A percentile compares a stretch with the other conserved stretches of the same genome.
These are phyloP conservation scores for Porpolomopsis calyptriformis DNA, from an alignment of 768 basidiomycete species.

Conservation along the genomic window DNA sequence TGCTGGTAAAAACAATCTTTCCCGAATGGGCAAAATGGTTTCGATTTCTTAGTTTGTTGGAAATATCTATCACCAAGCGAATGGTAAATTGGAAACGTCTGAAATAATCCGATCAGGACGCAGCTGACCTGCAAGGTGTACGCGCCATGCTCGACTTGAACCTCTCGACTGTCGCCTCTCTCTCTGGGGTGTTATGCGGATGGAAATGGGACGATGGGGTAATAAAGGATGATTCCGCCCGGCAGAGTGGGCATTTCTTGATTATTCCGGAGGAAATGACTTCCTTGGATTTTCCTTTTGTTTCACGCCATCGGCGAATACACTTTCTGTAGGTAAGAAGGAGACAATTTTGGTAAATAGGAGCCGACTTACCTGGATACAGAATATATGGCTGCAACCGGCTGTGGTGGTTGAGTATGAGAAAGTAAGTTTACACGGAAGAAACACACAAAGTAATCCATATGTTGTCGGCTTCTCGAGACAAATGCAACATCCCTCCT, in stretches of 20 bases:
- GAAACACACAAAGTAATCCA: slow-evolving; percentile 50
- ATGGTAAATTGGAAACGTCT: background rate
- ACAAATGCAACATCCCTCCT: slow-evolving; percentile 60
- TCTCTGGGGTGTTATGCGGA: slow-evolving; percentile 42
- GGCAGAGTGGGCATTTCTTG: slow-evolving; percentile 76
- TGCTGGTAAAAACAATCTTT: slow-evolving; percentile 77
- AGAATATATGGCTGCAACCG: slow-evolving; percentile 72
- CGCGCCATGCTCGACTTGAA: slow-evolving; percentile 69
- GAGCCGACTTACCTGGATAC: slow-evolving; percentile 43
- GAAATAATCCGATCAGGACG: background rate
- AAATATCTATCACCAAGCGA: slow-evolving; percentile 44
- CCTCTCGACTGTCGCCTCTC: slow-evolving; percentile 36
- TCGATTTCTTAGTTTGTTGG: slow-evolving; percentile 33
- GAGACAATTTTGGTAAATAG: background rate
- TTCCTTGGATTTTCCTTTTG: slow-evolving; percentile 40
- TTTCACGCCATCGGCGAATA: slow-evolving; percentile 69
- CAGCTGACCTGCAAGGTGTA: slow-evolving; percentile 53
- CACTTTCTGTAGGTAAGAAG: slow-evolving; percentile 35
- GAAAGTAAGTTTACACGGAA: background rate
- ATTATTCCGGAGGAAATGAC: slow-evolving; percentile 45
- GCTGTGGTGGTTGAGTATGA: slow-evolving; percentile 24
- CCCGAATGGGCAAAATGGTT: slow-evolving; percentile 67
- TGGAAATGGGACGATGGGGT: slow-evolving; percentile 66
- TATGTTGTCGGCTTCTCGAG: slow-evolving; percentile 61
- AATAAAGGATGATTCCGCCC: slow-evolving; percentile 53